Evolutionary conservation across 1,284 basidiomycete species (phyloP).

Genomic region (Chalciporus piperatoides): DNA sequence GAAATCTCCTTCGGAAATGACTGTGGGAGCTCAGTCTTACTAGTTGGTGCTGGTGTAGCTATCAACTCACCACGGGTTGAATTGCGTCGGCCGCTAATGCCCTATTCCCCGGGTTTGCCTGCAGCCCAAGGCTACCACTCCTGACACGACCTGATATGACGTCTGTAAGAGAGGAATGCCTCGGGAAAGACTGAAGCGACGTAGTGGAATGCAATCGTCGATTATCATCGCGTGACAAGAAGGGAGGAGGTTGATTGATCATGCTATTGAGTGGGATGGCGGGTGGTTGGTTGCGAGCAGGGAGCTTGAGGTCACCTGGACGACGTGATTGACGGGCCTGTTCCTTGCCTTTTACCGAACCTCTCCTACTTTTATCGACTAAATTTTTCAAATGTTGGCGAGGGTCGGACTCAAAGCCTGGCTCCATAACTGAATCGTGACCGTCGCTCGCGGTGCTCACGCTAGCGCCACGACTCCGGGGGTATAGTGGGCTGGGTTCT

Average conservation of each 20-base stretch:
- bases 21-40: constrained; percentile 24
- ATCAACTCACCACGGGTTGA: constrained; percentile 32
- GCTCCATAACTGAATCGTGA: constrained; percentile 26
- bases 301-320: constrained; percentile 37
- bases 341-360: constrained; percentile 32
- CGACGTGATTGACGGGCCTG: constrained; percentile 29
- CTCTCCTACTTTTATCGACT: constrained; percentile 33
- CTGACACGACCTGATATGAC: constrained; percentile 42
- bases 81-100: constrained; percentile 38
- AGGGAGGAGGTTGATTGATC: constrained; percentile 21
- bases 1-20: constrained; percentile 41
- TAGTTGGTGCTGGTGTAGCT: constrained; percentile 15
- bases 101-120: constrained; percentile 32
- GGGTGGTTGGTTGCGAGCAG: constrained; percentile 34
- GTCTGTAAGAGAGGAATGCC: constrained; percentile 27
- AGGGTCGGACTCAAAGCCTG: constrained; percentile 25
- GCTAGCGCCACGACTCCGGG: constrained; percentile 53
- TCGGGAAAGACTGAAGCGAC: constrained; percentile 41
- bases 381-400: constrained; percentile 31
- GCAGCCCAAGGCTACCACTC: constrained; percentile 55
- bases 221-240: constrained; percentile 36
- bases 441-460: constrained; percentile 41
- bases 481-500: constrained; percentile 35
- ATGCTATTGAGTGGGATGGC: constrained; percentile 17
- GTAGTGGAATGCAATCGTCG: constrained; percentile 40